Evolutionary conservation across 352 stramenopile genomes (phyloP), one percentile per base, ranked within the genome.

Genomic region (Globisporangium perplexum): DNA sequence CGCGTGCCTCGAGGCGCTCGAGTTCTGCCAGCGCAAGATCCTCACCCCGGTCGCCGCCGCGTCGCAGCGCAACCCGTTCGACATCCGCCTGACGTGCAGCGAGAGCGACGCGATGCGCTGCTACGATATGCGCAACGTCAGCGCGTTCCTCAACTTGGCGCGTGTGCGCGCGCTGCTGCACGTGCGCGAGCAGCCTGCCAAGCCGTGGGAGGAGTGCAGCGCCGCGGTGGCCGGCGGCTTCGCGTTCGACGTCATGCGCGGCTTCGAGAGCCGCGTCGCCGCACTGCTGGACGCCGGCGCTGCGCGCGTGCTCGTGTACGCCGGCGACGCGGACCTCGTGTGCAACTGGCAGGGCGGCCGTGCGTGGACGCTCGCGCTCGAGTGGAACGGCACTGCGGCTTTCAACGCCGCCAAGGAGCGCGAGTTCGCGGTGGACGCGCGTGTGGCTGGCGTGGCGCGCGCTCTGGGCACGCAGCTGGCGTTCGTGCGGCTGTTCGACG

Each of bases 271-370:
- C 28, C 70, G 63, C 20, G 93, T 98, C 14, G 74, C 77, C 0
- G 86, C 96, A 42, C 64, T 99, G 48, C 68, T 99, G 18, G 66
- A 88, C 38, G 68, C 69, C 22, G 60, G 60, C 15, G 53, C 88
- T 12, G 41, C 23, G 41, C 76, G 77, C 1, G 92, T 97, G 12
- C 73, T 98, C 22, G 91, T 99, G 51, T 99, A 99, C 73, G 87
- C 90, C 12, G 96, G 96, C 52, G 96, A 99, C 67, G 77, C 91
- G 2, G 94, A 98, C 62, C 96, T 98, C 55, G 92, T 98, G 49
- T 98, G 90, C 72, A 98, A 99, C 62, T 98, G 96, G 76, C 62
- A 98, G 33, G 96, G 95, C 22, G 97, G 97, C 62, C 55, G 94
- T 46, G 93, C 91, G 1, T 98, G 93, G 94, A 97, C 90, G 0